Evolutionary conservation across 768 basidiomycete genomes (phyloP).

Genomic region (Boletus subcaerulescens): DNA sequence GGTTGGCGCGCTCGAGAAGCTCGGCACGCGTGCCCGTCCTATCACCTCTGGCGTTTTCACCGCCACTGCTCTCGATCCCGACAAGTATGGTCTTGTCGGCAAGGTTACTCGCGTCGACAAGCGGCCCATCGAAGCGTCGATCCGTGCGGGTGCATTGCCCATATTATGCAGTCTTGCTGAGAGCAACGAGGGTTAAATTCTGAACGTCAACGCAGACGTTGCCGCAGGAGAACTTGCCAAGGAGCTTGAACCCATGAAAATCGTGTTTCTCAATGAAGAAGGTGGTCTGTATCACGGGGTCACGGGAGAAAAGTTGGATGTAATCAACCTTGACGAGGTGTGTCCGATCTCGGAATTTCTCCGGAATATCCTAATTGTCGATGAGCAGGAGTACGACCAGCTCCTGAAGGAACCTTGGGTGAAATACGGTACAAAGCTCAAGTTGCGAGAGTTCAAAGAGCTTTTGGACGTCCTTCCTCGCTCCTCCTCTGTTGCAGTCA

Average conservation of each 20-base stretch:
- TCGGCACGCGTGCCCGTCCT: slow-evolving; percentile 95
- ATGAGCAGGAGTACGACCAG: slow-evolving; percentile 80
- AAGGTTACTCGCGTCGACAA: slow-evolving; percentile 95
- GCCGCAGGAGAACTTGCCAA: slow-evolving; percentile 97
- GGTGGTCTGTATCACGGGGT: slow-evolving; percentile 98
- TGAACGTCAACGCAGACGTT: slow-evolving; percentile 98
- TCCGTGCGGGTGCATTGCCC: slow-evolving; percentile 92
- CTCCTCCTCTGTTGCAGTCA: slow-evolving; percentile 97
- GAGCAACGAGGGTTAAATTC: slow-evolving; percentile 92
- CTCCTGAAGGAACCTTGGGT: slow-evolving; percentile 99
- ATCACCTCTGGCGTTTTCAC: slow-evolving; percentile 98
- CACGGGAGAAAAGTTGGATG: slow-evolving; percentile 91
- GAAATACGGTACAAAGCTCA: slow-evolving; percentile 98
- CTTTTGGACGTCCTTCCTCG: slow-evolving; percentile 97
- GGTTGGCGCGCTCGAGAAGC: slow-evolving; percentile 86
- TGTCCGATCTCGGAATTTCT: not conserved
- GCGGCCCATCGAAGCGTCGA: slow-evolving; percentile 93
- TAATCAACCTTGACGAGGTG: slow-evolving; percentile 97
- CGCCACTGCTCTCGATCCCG: slow-evolving; percentile 92
- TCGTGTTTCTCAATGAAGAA: slow-evolving; percentile 97
- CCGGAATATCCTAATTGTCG: not conserved
- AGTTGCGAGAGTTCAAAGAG: slow-evolving; percentile 98
- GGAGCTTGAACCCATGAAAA: slow-evolving; percentile 97
- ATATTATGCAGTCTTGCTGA: slow-evolving; percentile 95
- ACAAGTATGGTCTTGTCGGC: slow-evolving; percentile 94